These are phyloP conservation scores for Stachybotrys elegans DNA, from an alignment of 2,329 filamentous ascomycete genomes.

Conservation along the genomic window DNA sequence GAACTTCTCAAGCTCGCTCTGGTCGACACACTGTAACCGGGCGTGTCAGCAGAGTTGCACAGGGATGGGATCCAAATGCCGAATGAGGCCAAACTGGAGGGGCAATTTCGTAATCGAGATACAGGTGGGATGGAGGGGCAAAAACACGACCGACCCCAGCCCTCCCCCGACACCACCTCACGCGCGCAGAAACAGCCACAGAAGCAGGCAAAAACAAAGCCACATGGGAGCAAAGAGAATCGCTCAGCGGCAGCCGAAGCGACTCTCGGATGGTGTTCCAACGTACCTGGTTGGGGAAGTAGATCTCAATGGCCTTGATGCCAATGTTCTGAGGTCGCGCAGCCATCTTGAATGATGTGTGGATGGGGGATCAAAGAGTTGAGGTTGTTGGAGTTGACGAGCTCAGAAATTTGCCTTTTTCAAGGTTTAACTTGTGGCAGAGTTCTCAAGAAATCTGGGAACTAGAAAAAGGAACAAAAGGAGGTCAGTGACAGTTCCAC, in stretches of 20 bases:
- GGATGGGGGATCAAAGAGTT: too few species aligned
- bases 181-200: slow-evolving; percentile 14
- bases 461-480: too few species aligned
- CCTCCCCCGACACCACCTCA: neutral
- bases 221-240: slow-evolving; percentile 6
- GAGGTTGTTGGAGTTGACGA: too few species aligned
- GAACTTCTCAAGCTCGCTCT: slow-evolving; percentile 78
- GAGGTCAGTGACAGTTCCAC: too few species aligned
- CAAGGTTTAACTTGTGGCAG: too few species aligned
- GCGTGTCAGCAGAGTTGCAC: slow-evolving; percentile 9
- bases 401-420: too few species aligned
- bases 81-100: neutral
- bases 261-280: neutral
- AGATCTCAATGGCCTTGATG: slow-evolving; percentile 90
- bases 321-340: slow-evolving; percentile 79
- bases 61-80: too few species aligned
- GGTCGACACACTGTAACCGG: slow-evolving; percentile 69
- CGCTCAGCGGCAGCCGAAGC: neutral
- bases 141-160: slow-evolving; percentile 5
- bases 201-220: slow-evolving; percentile 9
- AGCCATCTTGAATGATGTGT: slow-evolving; percentile 47
- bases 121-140: slow-evolving; percentile 14
- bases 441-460: too few species aligned
- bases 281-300: slow-evolving; percentile 79
- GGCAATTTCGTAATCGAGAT: neutral